phyloP scores from a whole-genome alignment of 2,329 filamentous ascomycete genomes.

The Pyrenochaeta sp. region DNA sequence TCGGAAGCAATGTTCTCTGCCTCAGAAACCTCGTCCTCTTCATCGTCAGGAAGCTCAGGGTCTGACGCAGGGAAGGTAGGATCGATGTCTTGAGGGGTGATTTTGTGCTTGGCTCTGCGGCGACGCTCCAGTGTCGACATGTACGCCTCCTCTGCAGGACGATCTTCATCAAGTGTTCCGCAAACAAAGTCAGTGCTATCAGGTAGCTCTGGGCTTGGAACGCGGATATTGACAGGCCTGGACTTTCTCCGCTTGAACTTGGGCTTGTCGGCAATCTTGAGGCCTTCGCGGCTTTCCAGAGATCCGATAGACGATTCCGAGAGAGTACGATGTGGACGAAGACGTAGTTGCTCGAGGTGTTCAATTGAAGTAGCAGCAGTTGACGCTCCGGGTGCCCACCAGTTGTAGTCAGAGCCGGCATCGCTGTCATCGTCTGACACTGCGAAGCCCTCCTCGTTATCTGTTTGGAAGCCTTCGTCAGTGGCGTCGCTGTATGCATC shows the following conservation, averaged over 20 bases:
- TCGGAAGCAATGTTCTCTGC: slow-evolving; percentile 51
- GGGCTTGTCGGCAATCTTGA: slow-evolving; percentile 35
- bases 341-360: slow-evolving; percentile 57
- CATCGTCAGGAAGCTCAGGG: slow-evolving; percentile 81
- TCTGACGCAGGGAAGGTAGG: slow-evolving; percentile 97
- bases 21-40: slow-evolving; percentile 60
- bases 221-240: slow-evolving; percentile 65
- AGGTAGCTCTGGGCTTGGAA: slow-evolving; percentile 79
- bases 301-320: slow-evolving; percentile 65
- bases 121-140: slow-evolving; percentile 82
- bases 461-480: slow-evolving; percentile 79
- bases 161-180: slow-evolving; percentile 94
- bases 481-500: slow-evolving; percentile 49
- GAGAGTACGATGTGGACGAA: slow-evolving; percentile 54
- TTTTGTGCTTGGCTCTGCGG: slow-evolving; percentile 79
- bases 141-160: slow-evolving; percentile 92
- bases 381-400: slow-evolving; percentile 65
- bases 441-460: slow-evolving; percentile 76
- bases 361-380: slow-evolving; percentile 62
- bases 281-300: slow-evolving; percentile 46
- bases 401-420: slow-evolving; percentile 68
- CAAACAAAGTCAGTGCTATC: slow-evolving; percentile 99
- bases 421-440: slow-evolving; percentile 73
- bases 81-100: slow-evolving; percentile 88
- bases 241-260: slow-evolving; percentile 53